Evolutionary conservation across 192 early-diverging fungal genomes (phyloP), one percentile per base, ranked within the genome.

Genomic region (Rhizoclosmatium sp.): DNA sequence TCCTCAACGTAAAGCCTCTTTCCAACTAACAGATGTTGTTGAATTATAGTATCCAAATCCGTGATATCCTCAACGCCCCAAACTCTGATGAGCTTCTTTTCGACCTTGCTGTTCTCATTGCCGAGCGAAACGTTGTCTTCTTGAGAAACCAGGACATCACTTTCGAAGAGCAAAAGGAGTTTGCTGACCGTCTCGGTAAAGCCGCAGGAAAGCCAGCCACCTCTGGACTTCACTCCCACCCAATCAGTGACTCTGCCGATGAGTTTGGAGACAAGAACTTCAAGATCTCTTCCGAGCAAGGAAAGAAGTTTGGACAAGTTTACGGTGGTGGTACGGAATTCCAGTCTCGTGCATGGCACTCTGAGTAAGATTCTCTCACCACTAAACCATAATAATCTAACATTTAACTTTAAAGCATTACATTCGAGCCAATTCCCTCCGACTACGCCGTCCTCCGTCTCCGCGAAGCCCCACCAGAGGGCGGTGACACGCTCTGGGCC

Each of bases 61-160:
- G 69, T 42, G 77, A 78, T 44, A 70, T 80, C 45, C 49, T 74
- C 51, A 75, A 58, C 66, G 91, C 54, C 77, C 85, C 44, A 69
- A 91, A 72, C 78, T 86, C 85, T 14, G 89, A 89, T 4, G 85
- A 91, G 71, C 89, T 92, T 60, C 69, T 88, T 54, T 85, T 89
- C 45, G 90, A 92, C 64, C 83, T 93, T 41, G 91, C 90, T 12
- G 80, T 89, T 10, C 78, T 92, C 21, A 85, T 91, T 62, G 80
- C 91, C n/a, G 86, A 93, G 65, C 85, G 92, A 51, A 90, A 90
- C 45, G 91, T 93, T 10, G 91, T 92, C 39, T 92, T 91, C 72
- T 89, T 93, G 79, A 82, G 91, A 5, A 84, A 92, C 61, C 92
- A 93, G 81, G 89, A 92, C 62, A 58, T 92, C 47, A 85, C 84